These are phyloP conservation scores for Wakefieldia striispora DNA, from an alignment of 768 basidiomycete species.

Conservation along the genomic window DNA sequence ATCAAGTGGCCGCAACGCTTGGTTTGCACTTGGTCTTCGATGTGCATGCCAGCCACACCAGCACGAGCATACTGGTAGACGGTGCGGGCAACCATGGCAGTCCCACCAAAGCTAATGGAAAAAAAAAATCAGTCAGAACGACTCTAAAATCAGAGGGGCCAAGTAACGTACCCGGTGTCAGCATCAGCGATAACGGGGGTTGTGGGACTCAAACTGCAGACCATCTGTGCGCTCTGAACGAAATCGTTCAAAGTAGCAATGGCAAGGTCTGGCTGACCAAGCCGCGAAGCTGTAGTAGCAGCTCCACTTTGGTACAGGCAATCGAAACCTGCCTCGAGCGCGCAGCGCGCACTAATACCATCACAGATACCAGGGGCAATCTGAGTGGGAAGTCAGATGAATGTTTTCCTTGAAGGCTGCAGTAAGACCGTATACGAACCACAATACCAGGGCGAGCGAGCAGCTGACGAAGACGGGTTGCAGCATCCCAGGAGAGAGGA, in stretches of 20 bases:
- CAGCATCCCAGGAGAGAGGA: conserved; percentile 63
- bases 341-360: conserved; percentile 77
- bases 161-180: conserved; percentile 59
- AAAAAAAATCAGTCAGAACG: conserved; percentile 6
- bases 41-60: conserved; percentile 74
- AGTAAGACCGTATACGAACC: conserved; percentile 39
- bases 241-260: conserved; percentile 80
- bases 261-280: conserved; percentile 77
- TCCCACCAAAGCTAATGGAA: conserved; percentile 61
- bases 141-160: not conserved
- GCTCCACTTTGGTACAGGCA: conserved; percentile 82
- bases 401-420: not conserved
- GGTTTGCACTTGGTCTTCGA: conserved; percentile 81
- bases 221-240: conserved; percentile 68
- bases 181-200: conserved; percentile 77
- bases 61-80: conserved; percentile 67
- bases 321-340: conserved; percentile 74
- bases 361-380: conserved; percentile 79
- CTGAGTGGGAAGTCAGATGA: conserved; percentile 31
- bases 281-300: conserved; percentile 74
- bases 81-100: conserved; percentile 72
- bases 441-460: conserved; percentile 72
- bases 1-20: conserved; percentile 77
- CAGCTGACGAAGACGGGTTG: conserved; percentile 71
- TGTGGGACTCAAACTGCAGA: conserved; percentile 60